These are phyloP conservation scores for Astrothelium subdiscretum DNA, from an alignment of 495 filamentous ascomycete genomes.

Conservation along the genomic window DNA sequence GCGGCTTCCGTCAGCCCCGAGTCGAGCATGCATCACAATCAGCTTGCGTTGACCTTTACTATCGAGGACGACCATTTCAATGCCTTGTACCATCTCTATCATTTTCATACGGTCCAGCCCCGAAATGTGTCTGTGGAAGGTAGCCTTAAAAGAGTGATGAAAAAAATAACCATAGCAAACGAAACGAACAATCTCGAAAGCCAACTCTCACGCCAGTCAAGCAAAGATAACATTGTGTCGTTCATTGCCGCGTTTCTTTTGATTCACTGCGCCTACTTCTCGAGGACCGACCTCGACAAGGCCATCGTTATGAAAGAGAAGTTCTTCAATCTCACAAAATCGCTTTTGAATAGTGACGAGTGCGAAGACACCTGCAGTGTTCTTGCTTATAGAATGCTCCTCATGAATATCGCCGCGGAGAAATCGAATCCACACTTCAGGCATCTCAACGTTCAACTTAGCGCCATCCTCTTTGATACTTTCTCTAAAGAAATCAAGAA, in stretches of 20 bases:
- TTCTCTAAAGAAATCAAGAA: background rate
- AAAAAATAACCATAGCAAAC: conserved; percentile 38
- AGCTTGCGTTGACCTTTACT: conserved; percentile 72
- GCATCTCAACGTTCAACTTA: background rate
- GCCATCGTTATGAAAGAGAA: conserved; percentile 60
- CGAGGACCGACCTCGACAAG: background rate
- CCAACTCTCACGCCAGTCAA: background rate
- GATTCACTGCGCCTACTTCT: background rate
- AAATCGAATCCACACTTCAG: background rate
- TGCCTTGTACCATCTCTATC: conserved; percentile 79
- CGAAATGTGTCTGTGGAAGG: conserved; percentile 58
- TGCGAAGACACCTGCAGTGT: too few species aligned
- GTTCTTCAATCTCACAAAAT: conserved; percentile 43
- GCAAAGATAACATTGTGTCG: background rate
- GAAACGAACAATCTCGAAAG: background rate
- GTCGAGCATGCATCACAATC: conserved; percentile 74
- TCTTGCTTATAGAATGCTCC: conserved; percentile 57
- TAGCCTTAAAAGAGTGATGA: conserved; percentile 76
- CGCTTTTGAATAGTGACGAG: background rate
- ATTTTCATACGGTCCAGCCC: conserved; percentile 58
- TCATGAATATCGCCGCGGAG: conserved; percentile 69
- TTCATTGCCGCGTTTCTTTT: background rate
- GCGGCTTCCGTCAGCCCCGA: conserved; percentile 67
- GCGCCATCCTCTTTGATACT: background rate
- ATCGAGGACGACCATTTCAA: conserved; percentile 66